Conservation (phyloP, 768 basidiomycete genomes). For the Rhizopogon rudus region DNA sequence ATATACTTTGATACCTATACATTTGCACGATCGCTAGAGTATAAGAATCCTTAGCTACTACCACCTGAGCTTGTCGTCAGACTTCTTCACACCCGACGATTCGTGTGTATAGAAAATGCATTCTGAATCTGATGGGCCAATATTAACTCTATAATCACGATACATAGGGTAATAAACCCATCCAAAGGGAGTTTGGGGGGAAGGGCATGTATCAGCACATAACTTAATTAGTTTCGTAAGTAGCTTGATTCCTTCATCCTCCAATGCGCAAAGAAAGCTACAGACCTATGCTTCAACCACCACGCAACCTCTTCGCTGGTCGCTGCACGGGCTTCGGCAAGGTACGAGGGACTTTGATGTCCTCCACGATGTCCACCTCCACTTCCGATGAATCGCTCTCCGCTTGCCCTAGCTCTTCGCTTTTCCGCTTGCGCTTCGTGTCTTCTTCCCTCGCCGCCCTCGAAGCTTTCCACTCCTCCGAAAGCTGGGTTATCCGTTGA, state of each 20-base stretch:
- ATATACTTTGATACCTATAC: constrained; percentile 1
- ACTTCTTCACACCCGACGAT: no score
- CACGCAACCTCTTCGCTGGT: constrained; percentile 21
- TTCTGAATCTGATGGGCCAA: not conserved
- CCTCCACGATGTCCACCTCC: constrained; percentile 36
- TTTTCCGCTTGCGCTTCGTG: constrained; percentile 22
- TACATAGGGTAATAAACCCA: not conserved
- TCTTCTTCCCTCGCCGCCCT: constrained; percentile 35
- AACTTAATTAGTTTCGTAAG: not conserved
- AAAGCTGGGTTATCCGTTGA: constrained; percentile 39
- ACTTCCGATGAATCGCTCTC: constrained; percentile 29
- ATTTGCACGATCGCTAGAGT: not conserved
- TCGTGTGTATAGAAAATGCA: no score
- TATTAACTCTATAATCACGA: not conserved
- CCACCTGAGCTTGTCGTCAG: no score
- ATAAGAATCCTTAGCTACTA: not conserved
- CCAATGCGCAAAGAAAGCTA: not conserved
- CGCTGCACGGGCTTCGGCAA: constrained; percentile 9
- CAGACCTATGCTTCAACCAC: constrained; percentile 16
- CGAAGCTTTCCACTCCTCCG: constrained; percentile 47
- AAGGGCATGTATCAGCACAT: not conserved
- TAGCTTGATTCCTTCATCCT: not conserved
- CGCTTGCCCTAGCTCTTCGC: constrained; percentile 16
- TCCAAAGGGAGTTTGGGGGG: not conserved
- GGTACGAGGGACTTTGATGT: constrained; percentile 10